These are phyloP conservation scores for Trametes sp. DNA, from an alignment of 1,284 basidiomycete genomes.

Conservation along the genomic window DNA sequence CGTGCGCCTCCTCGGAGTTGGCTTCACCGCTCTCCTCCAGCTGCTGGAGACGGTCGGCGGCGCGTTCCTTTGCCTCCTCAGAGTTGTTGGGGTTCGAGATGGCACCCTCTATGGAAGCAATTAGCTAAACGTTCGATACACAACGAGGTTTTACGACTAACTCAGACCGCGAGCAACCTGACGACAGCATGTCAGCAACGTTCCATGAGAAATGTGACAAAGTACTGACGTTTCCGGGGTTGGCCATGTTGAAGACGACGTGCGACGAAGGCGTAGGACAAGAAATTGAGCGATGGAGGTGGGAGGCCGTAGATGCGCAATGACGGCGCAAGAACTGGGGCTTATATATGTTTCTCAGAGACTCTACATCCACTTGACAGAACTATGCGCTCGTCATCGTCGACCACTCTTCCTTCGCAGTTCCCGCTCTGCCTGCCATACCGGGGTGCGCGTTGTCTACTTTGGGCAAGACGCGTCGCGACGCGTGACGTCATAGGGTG, in stretches of 20 bases:
- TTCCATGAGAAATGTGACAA: not conserved
- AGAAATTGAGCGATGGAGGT: not conserved
- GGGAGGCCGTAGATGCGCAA: not conserved
- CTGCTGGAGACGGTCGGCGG: constrained; percentile 49
- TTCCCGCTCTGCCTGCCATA: not conserved
- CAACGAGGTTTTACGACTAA: not conserved
- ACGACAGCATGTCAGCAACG: not conserved
- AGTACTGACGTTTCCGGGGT: constrained; percentile 9
- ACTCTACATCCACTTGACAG: not conserved
- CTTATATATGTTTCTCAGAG: not conserved
- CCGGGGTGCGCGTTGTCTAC: not conserved
- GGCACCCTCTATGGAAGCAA: constrained; percentile 39
- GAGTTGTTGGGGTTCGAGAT: constrained; percentile 55
- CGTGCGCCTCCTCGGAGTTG: constrained; percentile 26
- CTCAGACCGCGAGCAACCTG: constrained; percentile 30
- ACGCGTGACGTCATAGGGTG: constrained; percentile 14
- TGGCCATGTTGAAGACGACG: not conserved
- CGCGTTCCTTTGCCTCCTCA: constrained; percentile 55
- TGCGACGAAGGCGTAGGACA: not conserved
- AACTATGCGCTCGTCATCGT: not conserved
- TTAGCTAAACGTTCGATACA: not conserved
- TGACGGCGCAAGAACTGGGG: not conserved
- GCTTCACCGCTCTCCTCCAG: constrained; percentile 23
- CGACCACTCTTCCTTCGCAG: not conserved
- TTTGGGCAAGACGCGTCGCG: constrained; percentile 7